Percentiles rank a stretch among this genome's conserved stretches.
Evolutionary conservation across 2,329 filamentous ascomycete species (phyloP).

Genomic region (Fusarium tricinctum): DNA sequence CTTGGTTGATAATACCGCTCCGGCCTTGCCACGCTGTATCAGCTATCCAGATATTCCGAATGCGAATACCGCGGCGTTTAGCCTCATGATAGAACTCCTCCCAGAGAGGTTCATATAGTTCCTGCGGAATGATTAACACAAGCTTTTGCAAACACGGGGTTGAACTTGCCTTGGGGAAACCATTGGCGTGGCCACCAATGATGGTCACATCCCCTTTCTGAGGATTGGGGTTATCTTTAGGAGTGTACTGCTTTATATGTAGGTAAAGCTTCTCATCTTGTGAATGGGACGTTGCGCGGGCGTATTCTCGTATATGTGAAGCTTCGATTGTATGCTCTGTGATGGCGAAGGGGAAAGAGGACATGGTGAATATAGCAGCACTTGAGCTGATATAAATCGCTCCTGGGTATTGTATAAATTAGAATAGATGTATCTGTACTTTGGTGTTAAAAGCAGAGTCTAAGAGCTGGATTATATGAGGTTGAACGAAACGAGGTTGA

Average conservation of each 20-base stretch:
- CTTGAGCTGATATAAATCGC: neutral
- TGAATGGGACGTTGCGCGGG: conserved; percentile 76
- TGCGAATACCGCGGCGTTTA: conserved; percentile 72
- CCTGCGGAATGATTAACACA: conserved; percentile 62
- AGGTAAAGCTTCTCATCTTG: conserved; percentile 83
- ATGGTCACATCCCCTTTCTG: conserved; percentile 85
- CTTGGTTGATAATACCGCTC: conserved; percentile 83
- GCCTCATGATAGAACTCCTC: conserved; percentile 78
- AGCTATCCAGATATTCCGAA: conserved; percentile 89
- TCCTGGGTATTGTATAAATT: neutral
- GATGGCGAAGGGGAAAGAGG: conserved; percentile 67
- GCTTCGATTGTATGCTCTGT: conserved; percentile 80
- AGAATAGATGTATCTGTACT: neutral
- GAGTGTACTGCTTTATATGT: conserved; percentile 89
- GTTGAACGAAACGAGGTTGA: conserved; percentile 21
- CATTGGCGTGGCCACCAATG: conserved; percentile 90
- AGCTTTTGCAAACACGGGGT: neutral
- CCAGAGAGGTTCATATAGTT: conserved; percentile 94
- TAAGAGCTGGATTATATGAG: neutral
- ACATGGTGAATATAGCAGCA: conserved; percentile 28
- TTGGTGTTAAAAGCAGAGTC: neutral
- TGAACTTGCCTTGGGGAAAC: conserved; percentile 81
- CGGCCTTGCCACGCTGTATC: conserved; percentile 89
- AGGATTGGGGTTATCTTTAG: conserved; percentile 76
- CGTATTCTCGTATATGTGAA: conserved; percentile 86